Base-by-base conservation (phyloP, 2,329 filamentous ascomycete genomes). In the Trichoderma gracile region DNA sequence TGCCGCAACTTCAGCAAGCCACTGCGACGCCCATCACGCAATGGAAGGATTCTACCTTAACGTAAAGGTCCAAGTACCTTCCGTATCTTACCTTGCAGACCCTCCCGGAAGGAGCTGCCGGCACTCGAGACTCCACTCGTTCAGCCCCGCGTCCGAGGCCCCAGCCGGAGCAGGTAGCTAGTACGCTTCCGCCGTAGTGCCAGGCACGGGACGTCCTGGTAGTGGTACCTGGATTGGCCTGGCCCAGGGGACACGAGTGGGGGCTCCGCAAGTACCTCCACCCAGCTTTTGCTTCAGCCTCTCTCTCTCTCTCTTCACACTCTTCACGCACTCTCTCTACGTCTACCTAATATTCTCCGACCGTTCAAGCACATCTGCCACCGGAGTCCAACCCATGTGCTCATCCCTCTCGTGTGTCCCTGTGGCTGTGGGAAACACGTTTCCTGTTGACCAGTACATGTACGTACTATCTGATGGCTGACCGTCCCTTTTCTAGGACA, bases 61-160 rank as follows among this genome's bases (percentile, higher is more conserved):
- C n/a, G n/a, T n/a, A n/a, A n/a, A n/a, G n/a, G n/a, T n/a, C n/a
- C n/a, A n/a, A n/a, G n/a, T n/a, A n/a, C n/a, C n/a, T n/a, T n/a
- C n/a, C n/a, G n/a, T n/a, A n/a, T n/a, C n/a, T n/a, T 38, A 38
- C 5, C 4, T 38, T 8, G 33, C 5, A 25, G 38, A 49, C 25
- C 47, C 57, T 43, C 46, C 23, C 57, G 57, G 57, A 52, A 60
- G 57, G 49, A 27, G 42, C 54, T 56, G 54, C 54, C 54, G 54
- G 43, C 27, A 46, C 55, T 43, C 40, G 54, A 56, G 21, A 45
- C 58, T 54, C 58, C 58, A 54, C 58, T 62, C 33, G 47, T 46
- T 62, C 49, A 62, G 49, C 58, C 58, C 33, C 49, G 58, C 49
- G 58, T 52, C 56, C 45, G 19, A 49, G 21, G 8, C 40, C 23